These are phyloP conservation scores for Trichomonascaceae sp. DNA, from an alignment of 1,139 yeast genomes.

Conservation along the genomic window DNA sequence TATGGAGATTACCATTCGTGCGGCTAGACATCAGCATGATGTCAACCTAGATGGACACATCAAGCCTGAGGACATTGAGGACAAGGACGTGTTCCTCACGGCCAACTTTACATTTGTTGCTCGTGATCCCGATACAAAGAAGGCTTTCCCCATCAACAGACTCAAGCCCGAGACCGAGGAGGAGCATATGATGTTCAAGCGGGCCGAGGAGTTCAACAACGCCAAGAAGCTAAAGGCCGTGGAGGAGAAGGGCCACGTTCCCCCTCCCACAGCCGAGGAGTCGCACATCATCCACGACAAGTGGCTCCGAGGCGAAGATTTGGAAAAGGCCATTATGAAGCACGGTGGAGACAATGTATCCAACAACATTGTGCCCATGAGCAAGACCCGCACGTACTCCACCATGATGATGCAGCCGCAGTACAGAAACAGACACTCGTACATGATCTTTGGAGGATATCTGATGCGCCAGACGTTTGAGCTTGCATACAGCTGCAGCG, in stretches of 20 bases:
- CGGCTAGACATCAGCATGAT: constrained; percentile 55
- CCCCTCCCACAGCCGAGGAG: constrained; percentile 62
- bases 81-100: constrained; percentile 50
- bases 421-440: constrained; percentile 84
- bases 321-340: constrained; percentile 3
- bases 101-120: constrained; percentile 95
- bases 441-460: constrained; percentile 91
- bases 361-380: constrained; percentile 42
- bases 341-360: neutral
- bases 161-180: constrained; percentile 58
- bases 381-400: constrained; percentile 54
- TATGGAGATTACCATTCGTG: constrained; percentile 88
- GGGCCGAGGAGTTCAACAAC: constrained; percentile 83
- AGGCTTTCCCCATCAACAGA: constrained; percentile 72
- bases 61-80: constrained; percentile 30
- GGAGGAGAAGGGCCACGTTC: constrained; percentile 40
- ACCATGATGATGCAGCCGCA: constrained; percentile 93
- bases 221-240: constrained; percentile 69
- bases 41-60: constrained; percentile 21
- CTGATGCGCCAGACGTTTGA: constrained; percentile 84
- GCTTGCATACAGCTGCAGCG: constrained; percentile 83
- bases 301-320: constrained; percentile 34
- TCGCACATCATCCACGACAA: constrained; percentile 60
- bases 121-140: constrained; percentile 79
- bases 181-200: constrained; percentile 72